Percentiles rank a stretch among this genome's conserved stretches.
These are phyloP conservation scores for Carex kokanica DNA, from an alignment of 176 grass and related monocot genomes.

Conservation along the genomic window DNA sequence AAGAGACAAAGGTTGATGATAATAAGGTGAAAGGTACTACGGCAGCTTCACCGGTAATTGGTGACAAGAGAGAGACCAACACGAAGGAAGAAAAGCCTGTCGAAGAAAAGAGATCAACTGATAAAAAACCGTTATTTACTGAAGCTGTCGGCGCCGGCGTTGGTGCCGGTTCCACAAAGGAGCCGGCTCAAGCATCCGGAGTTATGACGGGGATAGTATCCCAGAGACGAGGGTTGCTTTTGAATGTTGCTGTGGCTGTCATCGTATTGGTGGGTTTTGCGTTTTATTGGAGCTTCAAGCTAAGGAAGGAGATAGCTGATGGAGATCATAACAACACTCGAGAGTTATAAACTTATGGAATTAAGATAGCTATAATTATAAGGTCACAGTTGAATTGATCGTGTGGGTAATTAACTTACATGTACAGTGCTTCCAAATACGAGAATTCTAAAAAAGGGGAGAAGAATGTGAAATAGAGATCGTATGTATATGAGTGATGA, in stretches of 20 bases:
- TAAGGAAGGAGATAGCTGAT: conserved; percentile 30
- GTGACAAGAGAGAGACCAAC: not conserved
- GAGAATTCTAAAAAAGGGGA: no score
- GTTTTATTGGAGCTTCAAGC: conserved; percentile 42
- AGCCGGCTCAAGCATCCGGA: not conserved
- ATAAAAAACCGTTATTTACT: not conserved
- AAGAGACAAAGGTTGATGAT: not conserved
- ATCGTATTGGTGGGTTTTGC: conserved; percentile 48
- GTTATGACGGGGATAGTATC: not conserved
- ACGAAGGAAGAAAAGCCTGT: not conserved
- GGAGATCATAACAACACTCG: not conserved
- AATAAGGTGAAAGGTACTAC: conserved; percentile 7
- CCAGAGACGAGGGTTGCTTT: conserved; percentile 27
- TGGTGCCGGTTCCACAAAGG: not conserved
- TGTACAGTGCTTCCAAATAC: not conserved
- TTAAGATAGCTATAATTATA: conserved; percentile 3
- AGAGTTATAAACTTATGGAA: not conserved
- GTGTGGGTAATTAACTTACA: not conserved
- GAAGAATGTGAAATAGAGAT: no score
- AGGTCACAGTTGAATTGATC: not conserved
- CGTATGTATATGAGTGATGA: not conserved
- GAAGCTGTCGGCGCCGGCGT: not conserved
- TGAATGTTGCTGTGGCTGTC: conserved; percentile 58
- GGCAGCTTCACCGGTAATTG: not conserved
- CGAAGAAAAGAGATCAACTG: not conserved